phyloP scores from a whole-genome alignment of 2,329 filamentous ascomycete genomes.

The Pseudogymnoascus sp. region DNA sequence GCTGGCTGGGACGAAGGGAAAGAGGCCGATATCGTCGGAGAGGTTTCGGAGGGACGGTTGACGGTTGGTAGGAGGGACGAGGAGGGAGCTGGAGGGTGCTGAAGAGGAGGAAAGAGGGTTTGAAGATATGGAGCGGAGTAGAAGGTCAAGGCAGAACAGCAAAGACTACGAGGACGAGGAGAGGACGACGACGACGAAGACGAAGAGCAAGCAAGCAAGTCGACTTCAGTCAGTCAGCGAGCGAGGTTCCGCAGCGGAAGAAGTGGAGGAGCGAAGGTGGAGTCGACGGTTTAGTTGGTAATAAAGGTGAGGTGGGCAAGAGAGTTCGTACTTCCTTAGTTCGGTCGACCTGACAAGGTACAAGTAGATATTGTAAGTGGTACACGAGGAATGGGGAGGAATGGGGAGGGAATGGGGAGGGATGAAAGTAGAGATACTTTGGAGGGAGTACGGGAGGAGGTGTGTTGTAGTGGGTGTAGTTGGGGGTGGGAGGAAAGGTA shows the following conservation, averaged over 20 bases:
- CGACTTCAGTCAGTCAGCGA: not conserved
- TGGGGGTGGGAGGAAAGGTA: not conserved
- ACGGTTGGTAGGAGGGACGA: not conserved
- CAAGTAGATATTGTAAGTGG: not conserved
- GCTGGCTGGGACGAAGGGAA: not conserved
- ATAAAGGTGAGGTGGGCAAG: constrained; percentile 2
- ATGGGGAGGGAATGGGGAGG: not conserved
- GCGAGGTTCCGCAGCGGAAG: not conserved
- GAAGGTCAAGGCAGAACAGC: not conserved
- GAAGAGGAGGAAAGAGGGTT: not conserved
- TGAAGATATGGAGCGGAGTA: not conserved
- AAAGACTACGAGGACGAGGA: not conserved
- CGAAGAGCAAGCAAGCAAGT: not conserved
- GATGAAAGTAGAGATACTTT: not conserved
- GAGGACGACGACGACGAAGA: not conserved
- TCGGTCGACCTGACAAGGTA: constrained; percentile 6
- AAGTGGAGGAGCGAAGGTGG: constrained; percentile 1
- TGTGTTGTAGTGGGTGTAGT: not conserved
- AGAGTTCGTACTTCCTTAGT: constrained; percentile 8
- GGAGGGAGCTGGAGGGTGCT: not conserved
- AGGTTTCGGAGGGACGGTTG: not conserved
- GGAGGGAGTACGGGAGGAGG: not conserved
- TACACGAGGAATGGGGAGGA: not conserved
- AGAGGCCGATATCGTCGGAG: constrained; percentile 2
- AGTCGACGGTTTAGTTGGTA: not conserved